Conservation (phyloP, 345 rosid genomes). For the Brassica cretica region DNA sequence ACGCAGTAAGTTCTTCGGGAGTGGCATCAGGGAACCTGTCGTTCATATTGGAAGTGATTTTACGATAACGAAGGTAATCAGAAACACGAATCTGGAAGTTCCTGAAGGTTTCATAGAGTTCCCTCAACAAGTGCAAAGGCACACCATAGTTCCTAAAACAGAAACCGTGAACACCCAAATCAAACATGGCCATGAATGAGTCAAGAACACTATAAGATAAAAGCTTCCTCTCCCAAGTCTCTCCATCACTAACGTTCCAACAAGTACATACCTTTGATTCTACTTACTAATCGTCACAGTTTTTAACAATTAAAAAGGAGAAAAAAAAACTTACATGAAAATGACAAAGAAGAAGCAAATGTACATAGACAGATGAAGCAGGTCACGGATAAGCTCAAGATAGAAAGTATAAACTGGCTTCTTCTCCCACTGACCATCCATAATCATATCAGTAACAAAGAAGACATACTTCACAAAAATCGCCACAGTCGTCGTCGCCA, state of each 20-base stretch:
- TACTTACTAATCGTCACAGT: background rate
- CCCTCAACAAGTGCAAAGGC: conserved; percentile 93
- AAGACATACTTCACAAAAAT: conserved; percentile 86
- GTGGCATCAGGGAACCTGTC: conserved; percentile 89
- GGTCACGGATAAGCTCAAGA: background rate
- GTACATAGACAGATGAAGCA: background rate
- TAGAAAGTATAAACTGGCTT: background rate
- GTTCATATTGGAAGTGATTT: conserved; percentile 87
- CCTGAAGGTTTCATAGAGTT: conserved; percentile 96
- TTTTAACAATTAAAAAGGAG: background rate
- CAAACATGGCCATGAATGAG: background rate
- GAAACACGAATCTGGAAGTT: conserved; percentile 91
- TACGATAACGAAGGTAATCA: conserved; percentile 87
- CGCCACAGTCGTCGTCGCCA: conserved; percentile 87
- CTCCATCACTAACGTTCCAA: background rate
- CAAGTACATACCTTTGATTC: background rate
- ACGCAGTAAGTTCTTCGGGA: conserved; percentile 87
- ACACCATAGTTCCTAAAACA: conserved; percentile 85
- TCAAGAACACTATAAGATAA: background rate
- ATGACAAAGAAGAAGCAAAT: background rate
- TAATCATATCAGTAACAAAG: conserved; percentile 26
- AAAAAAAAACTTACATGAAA: background rate
- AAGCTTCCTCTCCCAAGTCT: conserved; percentile 5
- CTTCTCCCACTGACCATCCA: conserved; percentile 3
- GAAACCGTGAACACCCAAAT: background rate